Base-by-base conservation (phyloP, 768 basidiomycete species). In the Amanita pseudoporphyria region DNA sequence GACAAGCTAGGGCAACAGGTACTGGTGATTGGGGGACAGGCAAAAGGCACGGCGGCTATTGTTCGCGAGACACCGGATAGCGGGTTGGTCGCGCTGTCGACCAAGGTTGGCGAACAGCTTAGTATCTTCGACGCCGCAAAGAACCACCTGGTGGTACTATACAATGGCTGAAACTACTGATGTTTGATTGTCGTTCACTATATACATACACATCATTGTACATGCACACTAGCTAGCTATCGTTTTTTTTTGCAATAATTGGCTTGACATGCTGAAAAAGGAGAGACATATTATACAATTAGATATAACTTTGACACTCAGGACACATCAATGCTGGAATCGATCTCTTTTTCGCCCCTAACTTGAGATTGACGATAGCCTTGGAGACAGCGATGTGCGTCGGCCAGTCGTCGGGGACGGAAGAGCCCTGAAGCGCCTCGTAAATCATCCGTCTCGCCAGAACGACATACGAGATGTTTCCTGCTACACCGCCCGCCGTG, bases 381-480 rank as follows among this genome's bases (percentile, higher is more conserved):
- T 59, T 22, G 10, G 24, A 35, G 28, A 44, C 49, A 10, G 57
- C 47, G 14, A 58, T 33, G 22, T 50, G 49, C 0, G 60, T 56
- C 46, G 71, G 57, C 79, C 79, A 79, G 14, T 68, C 60, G 1
- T 69, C 67, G 3, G 71, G 65, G 9, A 73, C 52, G 6, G 62
- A 55, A 43, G 48, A 56, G 33, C 56, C 61, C 6, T 47, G 54
- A n/a, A 78, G 54, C 1, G 60, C 58, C 1, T 48, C 56, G 53
- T 72, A 72, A 18, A 81, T 72, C n/a, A 78, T 51, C 28, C 64
- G 60, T 39, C 81, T 65, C 1, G 81, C 78, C 0, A 61, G 56
- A 6, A 69, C 59, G 3, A 82, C 79, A 19, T 69, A 57, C 1
- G 61, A 53, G 0, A 78, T 59, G 52, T 82, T 82, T 1, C 81